These are phyloP conservation scores for Aspergillus olivimuriae DNA, from an alignment of 495 filamentous ascomycete species.

Conservation along the genomic window DNA sequence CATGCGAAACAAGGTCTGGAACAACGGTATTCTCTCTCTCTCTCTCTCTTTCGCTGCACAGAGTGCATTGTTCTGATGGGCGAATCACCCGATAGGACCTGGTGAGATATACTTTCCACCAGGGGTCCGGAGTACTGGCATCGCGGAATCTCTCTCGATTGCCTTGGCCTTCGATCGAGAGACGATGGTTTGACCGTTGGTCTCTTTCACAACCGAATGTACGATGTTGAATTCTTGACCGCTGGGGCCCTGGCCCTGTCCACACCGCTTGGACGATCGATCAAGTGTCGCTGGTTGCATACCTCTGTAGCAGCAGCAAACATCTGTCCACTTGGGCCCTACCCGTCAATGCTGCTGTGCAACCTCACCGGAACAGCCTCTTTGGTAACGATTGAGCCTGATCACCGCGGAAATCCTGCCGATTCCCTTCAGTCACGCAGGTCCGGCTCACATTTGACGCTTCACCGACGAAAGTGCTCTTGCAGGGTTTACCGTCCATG, in stretches of 20 bases:
- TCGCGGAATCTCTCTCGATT: background rate
- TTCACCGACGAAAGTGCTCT: background rate
- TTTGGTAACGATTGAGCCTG: background rate
- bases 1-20: background rate
- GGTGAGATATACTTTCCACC: background rate
- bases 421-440: background rate
- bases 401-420: background rate
- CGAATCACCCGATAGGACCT: background rate
- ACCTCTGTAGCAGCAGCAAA: background rate
- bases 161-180: no score
- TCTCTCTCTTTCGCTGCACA: no score
- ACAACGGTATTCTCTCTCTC: constrained; percentile 9
- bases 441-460: background rate
- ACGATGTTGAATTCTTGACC: constrained; percentile 3
- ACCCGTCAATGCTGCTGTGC: background rate
- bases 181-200: no score
- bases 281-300: background rate
- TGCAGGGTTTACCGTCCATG: background rate
- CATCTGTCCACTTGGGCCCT: background rate
- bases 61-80: background rate
- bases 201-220: background rate
- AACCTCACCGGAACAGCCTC: background rate
- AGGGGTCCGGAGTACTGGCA: no score
- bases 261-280: constrained; percentile 15
- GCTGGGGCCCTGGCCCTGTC: constrained; percentile 10